phyloP scores from a whole-genome alignment of 202 grass and related monocot species.

The Eragrostis tef region DNA sequence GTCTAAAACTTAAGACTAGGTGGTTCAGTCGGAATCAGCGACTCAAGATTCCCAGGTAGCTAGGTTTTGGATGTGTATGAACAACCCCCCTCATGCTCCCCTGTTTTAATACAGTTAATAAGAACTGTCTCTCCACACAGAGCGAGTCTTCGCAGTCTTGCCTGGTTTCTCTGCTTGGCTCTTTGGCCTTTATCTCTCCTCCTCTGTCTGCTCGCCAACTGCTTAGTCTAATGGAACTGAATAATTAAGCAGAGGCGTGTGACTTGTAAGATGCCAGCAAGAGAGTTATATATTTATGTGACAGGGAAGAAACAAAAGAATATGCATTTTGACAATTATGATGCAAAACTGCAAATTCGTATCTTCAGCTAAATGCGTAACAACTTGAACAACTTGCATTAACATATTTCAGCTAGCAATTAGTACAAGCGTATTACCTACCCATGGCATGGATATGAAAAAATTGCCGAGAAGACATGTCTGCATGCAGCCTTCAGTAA shows the following conservation, averaged over 20 bases:
- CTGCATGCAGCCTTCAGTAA: neutral
- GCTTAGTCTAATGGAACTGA: slow-evolving; percentile 39
- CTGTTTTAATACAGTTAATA: neutral
- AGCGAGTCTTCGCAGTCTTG: slow-evolving; percentile 6
- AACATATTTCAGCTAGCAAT: slow-evolving; percentile 5
- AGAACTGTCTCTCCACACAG: slow-evolving; percentile 34
- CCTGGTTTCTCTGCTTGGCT: slow-evolving; percentile 41
- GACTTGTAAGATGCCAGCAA: slow-evolving; percentile 14
- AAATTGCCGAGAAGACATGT: neutral
- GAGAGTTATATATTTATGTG: neutral
- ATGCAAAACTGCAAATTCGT: slow-evolving; percentile 12
- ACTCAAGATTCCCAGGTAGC: neutral
- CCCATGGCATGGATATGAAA: no score
- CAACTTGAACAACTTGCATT: neutral
- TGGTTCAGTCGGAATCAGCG: neutral
- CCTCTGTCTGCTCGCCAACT: slow-evolving; percentile 36
- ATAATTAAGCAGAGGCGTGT: slow-evolving; percentile 37
- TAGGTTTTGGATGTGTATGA: slow-evolving; percentile 10
- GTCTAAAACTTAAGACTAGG: neutral
- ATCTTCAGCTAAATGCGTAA: neutral
- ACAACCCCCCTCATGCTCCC: neutral
- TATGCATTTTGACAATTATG: neutral
- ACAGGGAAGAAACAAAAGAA: slow-evolving; percentile 6
- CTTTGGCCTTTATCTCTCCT: slow-evolving; percentile 25
- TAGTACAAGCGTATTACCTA: neutral